Evolutionary conservation across 1,139 yeast species (phyloP), one percentile per base, ranked within the genome.

Genomic region (Debaryomyces fabryi): DNA sequence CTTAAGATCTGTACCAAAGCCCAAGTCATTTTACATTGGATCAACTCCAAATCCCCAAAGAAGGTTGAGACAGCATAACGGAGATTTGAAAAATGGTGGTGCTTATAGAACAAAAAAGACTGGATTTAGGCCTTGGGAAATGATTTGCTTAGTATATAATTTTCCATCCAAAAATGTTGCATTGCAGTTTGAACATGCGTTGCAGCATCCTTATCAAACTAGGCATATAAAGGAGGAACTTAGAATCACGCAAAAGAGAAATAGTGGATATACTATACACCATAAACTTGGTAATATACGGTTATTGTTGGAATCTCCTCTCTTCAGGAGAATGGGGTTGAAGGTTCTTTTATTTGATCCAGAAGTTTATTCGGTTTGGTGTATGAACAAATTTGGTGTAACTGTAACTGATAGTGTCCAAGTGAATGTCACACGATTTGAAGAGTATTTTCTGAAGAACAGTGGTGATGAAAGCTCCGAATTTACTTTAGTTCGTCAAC

Each of bases 11-110:
- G 59, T 74, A 5, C 74, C 79, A 2, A 79, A 78, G 55, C 79
- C 81, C 10, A 69, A 71, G 38, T 78, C 86, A 6, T 82, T 82
- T 56, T 88, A 88, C 58, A 77, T 88, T 4, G 96, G 96, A 1
- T 86, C 93, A 0, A 86, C 93, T 0, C 92, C 93, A 0, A 78
- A 86, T 58, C 93, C 95, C 0, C 60, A 69, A 1, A 58, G 92
- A 49, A 62, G 96, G 42, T 68, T 88, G 5, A 65, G 89, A 35
- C 96, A 88, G 56, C 96, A 88, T 60, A 88, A 88, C 67, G 96
- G 96, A 1, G 81, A 76, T 4, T 60, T 85, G 16, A 69, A 68
- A 20, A 57, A 58, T 7, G 88, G 88, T 1, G 92, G 92, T 1
- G 96, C 96, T 0, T 82, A 69, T 58, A 67, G 81, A 39, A 88